These are phyloP conservation scores for Triticum turgidum DNA, from an alignment of 176 grass and related monocot species.

Conservation along the genomic window DNA sequence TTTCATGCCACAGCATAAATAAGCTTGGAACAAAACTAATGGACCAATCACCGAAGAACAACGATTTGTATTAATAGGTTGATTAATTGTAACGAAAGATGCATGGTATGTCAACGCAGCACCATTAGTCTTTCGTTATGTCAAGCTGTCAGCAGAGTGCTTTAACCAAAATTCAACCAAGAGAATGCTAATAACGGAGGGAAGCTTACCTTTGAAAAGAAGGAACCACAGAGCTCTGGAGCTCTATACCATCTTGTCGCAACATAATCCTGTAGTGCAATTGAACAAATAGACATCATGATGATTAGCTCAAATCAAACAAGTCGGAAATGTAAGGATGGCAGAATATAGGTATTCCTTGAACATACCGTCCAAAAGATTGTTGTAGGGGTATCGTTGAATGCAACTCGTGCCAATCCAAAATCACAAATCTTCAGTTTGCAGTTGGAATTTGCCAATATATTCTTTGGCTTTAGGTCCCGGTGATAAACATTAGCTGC, in stretches of 20 bases:
- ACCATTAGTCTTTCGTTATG: background rate
- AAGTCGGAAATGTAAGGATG: conserved; percentile 10
- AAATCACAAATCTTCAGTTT: conserved; percentile 99
- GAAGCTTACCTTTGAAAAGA: conserved; percentile 83
- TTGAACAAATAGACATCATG: conserved; percentile 29
- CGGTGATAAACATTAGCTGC: conserved; percentile 98
- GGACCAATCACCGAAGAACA: background rate
- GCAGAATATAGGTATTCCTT: background rate
- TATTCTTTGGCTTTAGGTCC: conserved; percentile 98
- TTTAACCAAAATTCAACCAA: conserved; percentile 24
- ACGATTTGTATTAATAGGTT: background rate
- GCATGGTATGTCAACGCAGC: conserved; percentile 1
- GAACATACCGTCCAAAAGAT: conserved; percentile 96
- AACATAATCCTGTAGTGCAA: conserved; percentile 85
- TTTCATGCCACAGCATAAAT: background rate
- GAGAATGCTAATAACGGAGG: background rate
- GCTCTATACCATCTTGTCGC: conserved; percentile 99
- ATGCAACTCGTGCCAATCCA: conserved; percentile 95
- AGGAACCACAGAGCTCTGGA: conserved; percentile 96
- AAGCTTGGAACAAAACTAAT: background rate
- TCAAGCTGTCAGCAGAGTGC: background rate
- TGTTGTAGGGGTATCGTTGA: conserved; percentile 92
- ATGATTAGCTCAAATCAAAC: background rate
- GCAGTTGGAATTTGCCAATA: conserved; percentile 97
- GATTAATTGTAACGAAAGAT: conserved; percentile 13